Conservation (phyloP, 2,329 filamentous ascomycete genomes). For the Nakataea oryzae region DNA sequence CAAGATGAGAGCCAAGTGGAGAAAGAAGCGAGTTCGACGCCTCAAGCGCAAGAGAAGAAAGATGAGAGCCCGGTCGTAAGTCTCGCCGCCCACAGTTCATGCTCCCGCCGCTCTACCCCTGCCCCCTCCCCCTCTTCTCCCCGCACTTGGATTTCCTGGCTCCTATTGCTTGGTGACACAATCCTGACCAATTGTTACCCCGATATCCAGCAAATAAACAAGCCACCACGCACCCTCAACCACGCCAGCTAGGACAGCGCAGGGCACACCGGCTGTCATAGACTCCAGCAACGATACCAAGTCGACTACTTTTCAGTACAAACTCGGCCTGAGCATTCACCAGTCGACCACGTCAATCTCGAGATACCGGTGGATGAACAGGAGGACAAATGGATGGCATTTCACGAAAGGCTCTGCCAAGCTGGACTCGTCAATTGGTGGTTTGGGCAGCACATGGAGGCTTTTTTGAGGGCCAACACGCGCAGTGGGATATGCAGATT, state of each 20-base stretch:
- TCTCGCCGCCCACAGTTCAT: constrained; percentile 12
- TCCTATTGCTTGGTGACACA: neutral
- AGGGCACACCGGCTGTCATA: neutral
- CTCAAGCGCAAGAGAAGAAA: constrained; percentile 99
- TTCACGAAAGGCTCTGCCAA: neutral
- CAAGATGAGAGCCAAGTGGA: constrained; percentile 95
- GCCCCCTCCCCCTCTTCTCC: neutral
- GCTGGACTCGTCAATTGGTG: neutral
- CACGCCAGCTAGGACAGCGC: neutral
- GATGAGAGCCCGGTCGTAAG: constrained; percentile 96
- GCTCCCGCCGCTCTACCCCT: neutral
- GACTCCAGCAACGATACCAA: neutral
- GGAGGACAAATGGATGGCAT: neutral
- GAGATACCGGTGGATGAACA: neutral
- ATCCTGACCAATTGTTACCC: neutral
- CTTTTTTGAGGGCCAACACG: neutral
- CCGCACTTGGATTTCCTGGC: neutral
- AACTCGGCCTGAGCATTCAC: neutral
- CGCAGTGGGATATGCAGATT: neutral
- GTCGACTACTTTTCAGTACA: neutral
- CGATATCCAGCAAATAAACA: constrained; percentile 2
- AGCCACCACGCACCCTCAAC: neutral
- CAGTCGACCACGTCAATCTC: neutral
- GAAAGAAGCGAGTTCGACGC: constrained; percentile 98
- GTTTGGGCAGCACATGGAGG: neutral